Base-by-base conservation (phyloP, 2,329 filamentous ascomycete genomes). In the Aureobasidium pullulans region DNA sequence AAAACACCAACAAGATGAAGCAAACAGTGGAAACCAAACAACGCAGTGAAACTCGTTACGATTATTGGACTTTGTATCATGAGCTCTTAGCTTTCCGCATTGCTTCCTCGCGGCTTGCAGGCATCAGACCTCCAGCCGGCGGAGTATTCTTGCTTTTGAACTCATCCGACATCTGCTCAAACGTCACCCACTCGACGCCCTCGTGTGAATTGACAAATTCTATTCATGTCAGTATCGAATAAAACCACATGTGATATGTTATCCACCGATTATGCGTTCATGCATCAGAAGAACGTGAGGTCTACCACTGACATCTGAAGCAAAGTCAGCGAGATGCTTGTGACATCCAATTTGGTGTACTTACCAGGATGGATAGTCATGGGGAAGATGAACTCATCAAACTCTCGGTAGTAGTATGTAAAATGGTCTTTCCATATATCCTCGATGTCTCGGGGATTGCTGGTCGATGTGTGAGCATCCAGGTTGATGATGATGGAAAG, bases 241-340 rank as follows among this genome's bases (percentile, higher is more conserved):
- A 63, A 58, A 23, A 37, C 15, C 34, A 44, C 19, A 11, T 23
- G 16, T 34, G 28, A 31, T 40, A 37, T 31, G 44, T 5, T 10
- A 34, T 15, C 3, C 10, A 31, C 16, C 37, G 9, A 66, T 71
- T 65, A 70, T 83, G 79, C 84, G 79, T 71, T 90, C 85, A 63
- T 89, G 85, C 86, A 90, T 89, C 6, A 89, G 73, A 31, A 90
- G 66, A 0, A 84, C 87, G 71, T 90, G 87, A 0, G 87, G 87
- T 16, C 86, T 78, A 0, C 88, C 88, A 3, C 81, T 85, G 0
- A 88, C 84, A 65, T 90, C 87, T 48, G 23, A 13, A 40, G 10
- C 15, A 6, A 40, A n/a, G 10, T 15, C 37, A 40, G 15, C 37
- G 15, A 15, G 6, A 13, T 40, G 6, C 15, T 6, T 15, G 11